phyloP scores from a whole-genome alignment of 2,329 filamentous ascomycete genomes.

The Blastomyces parvus region DNA sequence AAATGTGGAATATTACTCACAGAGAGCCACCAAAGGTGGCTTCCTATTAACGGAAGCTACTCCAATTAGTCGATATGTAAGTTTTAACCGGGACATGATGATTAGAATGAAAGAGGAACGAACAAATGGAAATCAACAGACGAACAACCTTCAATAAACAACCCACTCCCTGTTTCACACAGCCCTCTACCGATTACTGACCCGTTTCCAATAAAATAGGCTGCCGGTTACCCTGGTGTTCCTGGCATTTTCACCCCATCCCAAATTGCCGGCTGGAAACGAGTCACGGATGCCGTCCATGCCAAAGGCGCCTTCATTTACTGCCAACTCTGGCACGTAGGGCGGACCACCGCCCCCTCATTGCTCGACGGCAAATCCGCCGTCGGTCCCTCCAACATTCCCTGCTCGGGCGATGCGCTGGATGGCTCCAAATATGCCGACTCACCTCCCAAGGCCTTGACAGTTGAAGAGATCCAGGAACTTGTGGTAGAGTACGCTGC shows the following conservation, averaged over 20 bases:
- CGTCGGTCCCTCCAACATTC: conserved; percentile 34
- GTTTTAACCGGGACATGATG: not conserved
- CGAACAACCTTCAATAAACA: not conserved
- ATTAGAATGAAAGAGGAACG: not conserved
- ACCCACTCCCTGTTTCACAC: not conserved
- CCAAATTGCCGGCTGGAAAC: conserved; percentile 52
- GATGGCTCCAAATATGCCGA: conserved; percentile 3
- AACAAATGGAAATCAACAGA: not conserved
- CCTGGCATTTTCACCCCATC: conserved; percentile 50
- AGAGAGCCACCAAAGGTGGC: conserved; percentile 44
- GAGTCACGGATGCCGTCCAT: conserved; percentile 54
- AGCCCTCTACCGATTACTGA: not conserved
- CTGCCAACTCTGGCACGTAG: conserved; percentile 53
- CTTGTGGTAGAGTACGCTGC: conserved; percentile 36
- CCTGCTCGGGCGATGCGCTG: conserved; percentile 25
- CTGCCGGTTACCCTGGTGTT: conserved; percentile 42
- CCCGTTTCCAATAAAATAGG: conserved; percentile 24
- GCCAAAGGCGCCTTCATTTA: conserved; percentile 52
- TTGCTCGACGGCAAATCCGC: conserved; percentile 24
- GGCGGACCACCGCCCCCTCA: conserved; percentile 43
- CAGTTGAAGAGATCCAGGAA: conserved; percentile 35
- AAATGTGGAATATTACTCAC: conserved; percentile 45
- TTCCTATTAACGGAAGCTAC: conserved; percentile 52
- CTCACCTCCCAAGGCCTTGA: conserved; percentile 25
- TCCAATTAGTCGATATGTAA: conserved; percentile 28